Base-by-base conservation (phyloP, 371 early-diverging fungal genomes). In the Haplosporangium sp. region DNA sequence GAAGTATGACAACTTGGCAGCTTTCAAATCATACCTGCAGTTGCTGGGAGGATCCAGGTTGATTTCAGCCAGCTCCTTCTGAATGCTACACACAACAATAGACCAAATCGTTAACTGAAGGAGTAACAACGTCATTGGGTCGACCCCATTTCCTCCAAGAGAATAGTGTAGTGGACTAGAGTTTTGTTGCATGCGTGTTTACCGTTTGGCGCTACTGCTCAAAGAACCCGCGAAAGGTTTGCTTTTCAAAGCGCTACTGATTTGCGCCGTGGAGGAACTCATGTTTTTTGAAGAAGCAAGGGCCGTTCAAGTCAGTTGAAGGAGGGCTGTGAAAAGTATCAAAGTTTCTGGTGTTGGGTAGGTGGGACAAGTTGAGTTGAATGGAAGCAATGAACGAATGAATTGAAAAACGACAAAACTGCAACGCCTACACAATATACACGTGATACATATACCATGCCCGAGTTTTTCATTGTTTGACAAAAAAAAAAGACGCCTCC, bases 31-130 rank as follows among this genome's bases (percentile, higher is more conserved):
- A 37, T 86, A 91, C 90, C 91, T 95, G 93, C 95, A 95, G 81
- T 95, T 95, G 72, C 91, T 91, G 41, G 98, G 98, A 14, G 98
- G 98, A 81, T 97, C 96, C 51, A 96, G 86, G 65, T 91, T 92
- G 67, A 98, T 97, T 75, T 98, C 98, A 21, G 96, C 96, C 59
- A 97, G 87, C 82, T 98, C 98, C 80, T 95, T 96, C 66, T 95
- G 95, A 64, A 98, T 95, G 73, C 95, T 95, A 81, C 51, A 59
- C 41, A 48, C 59, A 54, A 8, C 43, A 56, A 70, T 46, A 41
- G 59, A 55, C 23, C 36, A 23, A 58, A 47, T 52, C 10, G 8
- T 10, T 6, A 48, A 20, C 40, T 38, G 5, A 21, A 13, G 13
- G n/a, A 38, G 20, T 21, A 29, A 29, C 21, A 16, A 53, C 9